Base-by-base conservation (phyloP, 2,329 filamentous ascomycete species). In the Neofusicoccum cordaticola region DNA sequence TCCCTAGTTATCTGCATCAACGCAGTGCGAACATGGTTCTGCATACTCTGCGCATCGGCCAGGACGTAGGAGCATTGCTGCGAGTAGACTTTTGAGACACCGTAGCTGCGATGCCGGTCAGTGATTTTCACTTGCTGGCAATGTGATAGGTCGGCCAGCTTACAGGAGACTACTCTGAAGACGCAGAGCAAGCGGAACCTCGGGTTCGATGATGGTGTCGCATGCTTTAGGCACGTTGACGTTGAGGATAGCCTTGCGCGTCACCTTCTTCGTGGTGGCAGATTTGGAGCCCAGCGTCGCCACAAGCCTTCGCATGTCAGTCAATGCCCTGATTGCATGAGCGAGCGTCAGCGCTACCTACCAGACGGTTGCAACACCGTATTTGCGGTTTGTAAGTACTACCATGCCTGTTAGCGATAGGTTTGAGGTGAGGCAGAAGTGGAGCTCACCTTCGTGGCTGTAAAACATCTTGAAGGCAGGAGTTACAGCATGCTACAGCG, bases 281-380 rank as follows among this genome's bases (percentile, higher is more conserved):
- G 88, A 90, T 68, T 88, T 91, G 4, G 86, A 84, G 17, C 93
- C 93, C 1, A 96, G 85, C 0, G 94, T 99, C 47, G 95, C 95
- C 47, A 97, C 89, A 47, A 97, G 87, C 94, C 94, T 97, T 67
- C 45, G 60, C 42, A 22, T 68, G 67, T 76, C 61, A 79, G 71
- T 15, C 15, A 37, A 66, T 51, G 41, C 44, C 39, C 37, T 47
- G 3, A 39, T 11, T 34, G 39, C 42, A 34, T n/a, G 15, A 60
- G 22, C 2, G 12, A 17, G 17, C 35, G 11, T 35, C 47, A 34
- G 37, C 22, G 8, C 34, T 27, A 72, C 85, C 72, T 83, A 96
- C 94, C 95, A 99, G 66, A 99, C 89, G 2, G 94, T 99, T 13
- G 94, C 90, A 65, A 99, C 91, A 64, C 95, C 95, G 85, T 97